Conservation (phyloP, 2,329 filamentous ascomycete genomes). For the Aspergillus tubingensis region DNA sequence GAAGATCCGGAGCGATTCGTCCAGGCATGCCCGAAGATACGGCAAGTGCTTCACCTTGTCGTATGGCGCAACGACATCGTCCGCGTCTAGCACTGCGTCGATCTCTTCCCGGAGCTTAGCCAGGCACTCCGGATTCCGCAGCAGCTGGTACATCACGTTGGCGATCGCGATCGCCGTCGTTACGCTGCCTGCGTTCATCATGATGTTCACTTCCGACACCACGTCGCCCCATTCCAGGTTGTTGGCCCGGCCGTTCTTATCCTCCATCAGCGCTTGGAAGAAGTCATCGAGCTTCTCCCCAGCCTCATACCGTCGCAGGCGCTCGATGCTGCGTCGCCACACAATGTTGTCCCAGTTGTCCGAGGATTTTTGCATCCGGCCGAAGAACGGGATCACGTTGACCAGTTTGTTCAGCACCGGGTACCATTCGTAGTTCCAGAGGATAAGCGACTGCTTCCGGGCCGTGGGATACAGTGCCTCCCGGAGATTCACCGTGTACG, state of each 20-base stretch:
- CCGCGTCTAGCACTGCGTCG: conserved; percentile 46
- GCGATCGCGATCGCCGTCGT: conserved; percentile 57
- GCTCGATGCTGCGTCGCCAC: conserved; percentile 45
- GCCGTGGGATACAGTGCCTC: conserved; percentile 55
- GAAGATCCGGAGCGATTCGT: conserved; percentile 52
- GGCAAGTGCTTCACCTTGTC: conserved; percentile 55
- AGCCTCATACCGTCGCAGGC: conserved; percentile 35
- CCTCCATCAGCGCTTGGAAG: conserved; percentile 58
- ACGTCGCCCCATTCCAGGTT: conserved; percentile 61
- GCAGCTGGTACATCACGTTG: conserved; percentile 56
- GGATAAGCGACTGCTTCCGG: conserved; percentile 52
- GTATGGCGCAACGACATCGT: conserved; percentile 51
- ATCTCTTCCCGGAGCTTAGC: conserved; percentile 49
- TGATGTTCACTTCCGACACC: conserved; percentile 53
- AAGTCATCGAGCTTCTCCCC: conserved; percentile 63
- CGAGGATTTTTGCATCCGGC: conserved; percentile 46
- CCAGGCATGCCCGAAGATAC: conserved; percentile 55
- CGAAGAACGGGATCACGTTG: conserved; percentile 48
- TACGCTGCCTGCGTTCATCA: conserved; percentile 53
- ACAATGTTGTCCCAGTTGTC: conserved; percentile 48
- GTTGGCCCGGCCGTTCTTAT: conserved; percentile 48
- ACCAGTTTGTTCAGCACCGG: conserved; percentile 50
- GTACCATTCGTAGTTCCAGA: conserved; percentile 50
- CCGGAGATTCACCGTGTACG: conserved; percentile 51
- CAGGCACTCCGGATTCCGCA: conserved; percentile 49